These are phyloP conservation scores for Hirschioporus abietinus DNA, from an alignment of 768 basidiomycete genomes.

Conservation along the genomic window DNA sequence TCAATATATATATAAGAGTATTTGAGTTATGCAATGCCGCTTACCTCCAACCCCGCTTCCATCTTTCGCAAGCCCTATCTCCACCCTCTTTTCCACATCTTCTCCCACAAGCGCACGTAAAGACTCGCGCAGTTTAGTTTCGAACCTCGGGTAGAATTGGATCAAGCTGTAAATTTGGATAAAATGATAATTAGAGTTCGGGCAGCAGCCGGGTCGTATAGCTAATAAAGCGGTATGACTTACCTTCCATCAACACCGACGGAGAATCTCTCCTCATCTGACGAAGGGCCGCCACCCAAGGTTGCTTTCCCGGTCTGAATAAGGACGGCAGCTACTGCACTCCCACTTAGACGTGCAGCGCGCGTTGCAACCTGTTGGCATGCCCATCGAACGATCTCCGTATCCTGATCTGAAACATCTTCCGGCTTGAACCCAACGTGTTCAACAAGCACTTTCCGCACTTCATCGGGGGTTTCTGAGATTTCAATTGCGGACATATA, in stretches of 20 bases:
- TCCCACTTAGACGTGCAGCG: conserved; percentile 78
- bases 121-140: conserved; percentile 67
- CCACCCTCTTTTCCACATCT: conserved; percentile 72
- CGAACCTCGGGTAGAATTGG: conserved; percentile 89
- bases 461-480: conserved; percentile 47
- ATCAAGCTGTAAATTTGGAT: conserved; percentile 53
- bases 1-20: conserved; percentile 9
- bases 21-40: conserved; percentile 22
- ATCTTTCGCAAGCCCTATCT: conserved; percentile 93
- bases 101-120: conserved; percentile 72
- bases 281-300: conserved; percentile 36
- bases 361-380: conserved; percentile 73
- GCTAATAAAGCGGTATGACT: conserved; percentile 14
- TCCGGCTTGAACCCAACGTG: conserved; percentile 53
- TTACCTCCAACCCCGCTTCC: conserved; percentile 96
- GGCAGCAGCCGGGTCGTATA: conserved; percentile 2
- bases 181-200: not conserved
- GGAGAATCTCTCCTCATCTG: conserved; percentile 48
- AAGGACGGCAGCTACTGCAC: conserved; percentile 81
- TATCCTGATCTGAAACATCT: conserved; percentile 42
- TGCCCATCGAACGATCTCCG: conserved; percentile 76
- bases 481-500: conserved; percentile 80
- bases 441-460: conserved; percentile 56
- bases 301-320: conserved; percentile 72
- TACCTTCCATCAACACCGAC: conserved; percentile 95